Evolutionary conservation across 108 stramenopile genomes (phyloP), one percentile per base, ranked within the genome.

Genomic region (Cylindrotheca closterium): DNA sequence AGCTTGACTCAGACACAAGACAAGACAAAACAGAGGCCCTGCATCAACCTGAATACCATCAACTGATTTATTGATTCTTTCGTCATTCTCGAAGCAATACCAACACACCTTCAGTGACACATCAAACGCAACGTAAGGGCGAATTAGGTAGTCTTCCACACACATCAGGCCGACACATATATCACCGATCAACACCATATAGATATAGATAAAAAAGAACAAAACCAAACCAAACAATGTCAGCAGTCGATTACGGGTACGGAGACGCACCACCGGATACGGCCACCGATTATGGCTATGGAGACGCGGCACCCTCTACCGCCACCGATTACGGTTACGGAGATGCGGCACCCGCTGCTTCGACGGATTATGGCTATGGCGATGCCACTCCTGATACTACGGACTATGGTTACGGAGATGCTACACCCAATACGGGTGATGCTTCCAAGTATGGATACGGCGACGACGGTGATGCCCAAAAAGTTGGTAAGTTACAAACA

Each of bases 201-300:
- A n/a, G n/a, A n/a, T n/a, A n/a, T n/a, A n/a, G n/a, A n/a, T n/a
- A n/a, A 42, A 15, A 42, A 15, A 15, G 15, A 42, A 42, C 37
- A 7, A 7, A 10, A 42, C 37, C 10, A 10, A 42, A 42, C 15
- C 37, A 42, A 42, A 42, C 15, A 42, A 10, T 7, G 7, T 7
- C 15, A 10, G 15, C 37, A 42, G 37, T 42, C 22, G 63, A 52
- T 30, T 53, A 65, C 22, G 71, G 64, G 30, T 73, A 73, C 51
- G 71, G 64, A 17, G 71, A 73, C 18, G 64, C 58, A 17, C 42
- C 71, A 4, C 71, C 71, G 2, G 62, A 63, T 19, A 24, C 50
- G n/a, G 31, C 54, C 53, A 52, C 49, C 3, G 42, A 37, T 31
- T 55, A 63, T 37, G 55, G 55, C 18, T 50, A 59, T 25, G 28